Conservation (phyloP, 768 basidiomycete genomes). For the Asterophora parasitica region DNA sequence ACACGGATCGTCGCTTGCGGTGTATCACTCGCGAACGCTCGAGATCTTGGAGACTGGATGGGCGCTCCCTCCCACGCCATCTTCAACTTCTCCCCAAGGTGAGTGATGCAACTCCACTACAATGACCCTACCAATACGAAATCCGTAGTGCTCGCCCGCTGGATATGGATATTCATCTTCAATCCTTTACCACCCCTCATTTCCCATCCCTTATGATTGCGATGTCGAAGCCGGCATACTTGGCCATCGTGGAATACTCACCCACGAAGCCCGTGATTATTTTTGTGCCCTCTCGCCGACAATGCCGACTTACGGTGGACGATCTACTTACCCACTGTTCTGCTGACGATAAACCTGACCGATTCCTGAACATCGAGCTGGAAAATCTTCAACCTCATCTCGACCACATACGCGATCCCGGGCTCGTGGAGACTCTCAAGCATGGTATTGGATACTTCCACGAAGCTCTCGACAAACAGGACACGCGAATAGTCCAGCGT, state of each 20-base stretch:
- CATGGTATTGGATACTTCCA: constrained; percentile 96
- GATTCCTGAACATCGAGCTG: constrained; percentile 86
- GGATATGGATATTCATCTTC: constrained; percentile 96
- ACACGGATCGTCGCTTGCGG: constrained; percentile 94
- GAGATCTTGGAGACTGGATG: constrained; percentile 97
- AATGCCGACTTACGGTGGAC: constrained; percentile 91
- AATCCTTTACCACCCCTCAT: constrained; percentile 94
- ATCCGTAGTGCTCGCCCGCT: constrained; percentile 80
- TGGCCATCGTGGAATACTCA: constrained; percentile 86
- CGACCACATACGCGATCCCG: constrained; percentile 74
- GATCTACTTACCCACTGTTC: constrained; percentile 85
- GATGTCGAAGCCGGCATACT: constrained; percentile 98
- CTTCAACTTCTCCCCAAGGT: constrained; percentile 97
- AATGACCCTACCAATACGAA: constrained; percentile 4
- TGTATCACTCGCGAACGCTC: constrained; percentile 92
- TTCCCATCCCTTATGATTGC: constrained; percentile 98
- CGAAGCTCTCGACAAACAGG: constrained; percentile 87
- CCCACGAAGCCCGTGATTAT: constrained; percentile 82
- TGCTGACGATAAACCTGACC: constrained; percentile 78
- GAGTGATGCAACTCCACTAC: constrained; percentile 10
- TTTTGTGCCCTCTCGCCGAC: constrained; percentile 90
- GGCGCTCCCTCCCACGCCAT: constrained; percentile 90
- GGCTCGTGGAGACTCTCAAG: constrained; percentile 73
- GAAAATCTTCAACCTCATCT: constrained; percentile 84
- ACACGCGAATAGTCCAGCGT: constrained; percentile 90